phyloP scores from a whole-genome alignment of 768 basidiomycete genomes.

The Asterophora lycoperdoides region DNA sequence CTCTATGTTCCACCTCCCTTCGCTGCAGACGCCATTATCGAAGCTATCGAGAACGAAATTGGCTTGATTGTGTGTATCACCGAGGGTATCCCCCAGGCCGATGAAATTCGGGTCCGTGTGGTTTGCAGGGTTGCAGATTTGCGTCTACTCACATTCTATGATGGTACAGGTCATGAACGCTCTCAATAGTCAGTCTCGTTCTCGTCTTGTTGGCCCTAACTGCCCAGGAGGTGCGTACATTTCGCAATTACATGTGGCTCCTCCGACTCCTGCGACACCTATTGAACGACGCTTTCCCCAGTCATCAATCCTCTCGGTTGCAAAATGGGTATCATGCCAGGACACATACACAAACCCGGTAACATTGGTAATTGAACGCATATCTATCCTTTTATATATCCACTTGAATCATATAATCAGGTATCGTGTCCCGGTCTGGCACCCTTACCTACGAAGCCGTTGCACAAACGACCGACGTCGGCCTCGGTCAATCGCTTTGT shows the following conservation, averaged over 20 bases:
- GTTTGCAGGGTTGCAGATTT: background rate
- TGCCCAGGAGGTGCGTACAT: slow-evolving; percentile 70
- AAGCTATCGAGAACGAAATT: slow-evolving; percentile 98
- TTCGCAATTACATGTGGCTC: background rate
- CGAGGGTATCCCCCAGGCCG: slow-evolving; percentile 96
- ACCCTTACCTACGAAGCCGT: slow-evolving; percentile 99
- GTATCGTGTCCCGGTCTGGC: slow-evolving; percentile 92
- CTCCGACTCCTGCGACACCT: too few relatives aligned
- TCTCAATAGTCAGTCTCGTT: slow-evolving; percentile 88
- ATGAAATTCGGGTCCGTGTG: slow-evolving; percentile 80
- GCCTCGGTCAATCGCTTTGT: slow-evolving; percentile 94
- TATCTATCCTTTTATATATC: background rate
- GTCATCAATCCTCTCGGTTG: slow-evolving; percentile 96
- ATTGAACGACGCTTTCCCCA: slow-evolving; percentile 12
- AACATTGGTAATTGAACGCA: slow-evolving; percentile 68
- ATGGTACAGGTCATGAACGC: slow-evolving; percentile 81
- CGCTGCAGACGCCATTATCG: slow-evolving; percentile 96
- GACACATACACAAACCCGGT: slow-evolving; percentile 95
- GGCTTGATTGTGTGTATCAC: slow-evolving; percentile 97
- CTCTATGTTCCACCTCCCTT: slow-evolving; percentile 97
- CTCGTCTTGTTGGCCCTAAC: slow-evolving; percentile 96
- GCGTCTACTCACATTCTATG: background rate
- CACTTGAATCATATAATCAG: slow-evolving; percentile 33
- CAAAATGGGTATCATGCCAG: slow-evolving; percentile 99
- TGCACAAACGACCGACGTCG: slow-evolving; percentile 92